Conservation (phyloP, 164 flowering plant genomes). For the Taxillus chinensis region DNA sequence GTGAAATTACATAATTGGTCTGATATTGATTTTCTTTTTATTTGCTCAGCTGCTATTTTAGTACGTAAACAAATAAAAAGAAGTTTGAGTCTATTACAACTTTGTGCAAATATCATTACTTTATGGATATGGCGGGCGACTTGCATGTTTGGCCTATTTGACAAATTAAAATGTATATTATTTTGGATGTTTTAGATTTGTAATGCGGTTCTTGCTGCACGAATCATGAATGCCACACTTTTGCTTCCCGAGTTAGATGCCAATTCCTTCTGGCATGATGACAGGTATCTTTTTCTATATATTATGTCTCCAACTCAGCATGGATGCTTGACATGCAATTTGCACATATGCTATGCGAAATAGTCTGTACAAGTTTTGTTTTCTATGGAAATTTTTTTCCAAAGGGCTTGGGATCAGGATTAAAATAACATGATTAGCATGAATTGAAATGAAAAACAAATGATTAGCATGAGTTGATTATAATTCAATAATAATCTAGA, state of each 20-base stretch:
- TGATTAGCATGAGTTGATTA: background rate
- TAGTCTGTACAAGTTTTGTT: no score
- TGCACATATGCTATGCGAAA: no score
- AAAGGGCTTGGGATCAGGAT: background rate
- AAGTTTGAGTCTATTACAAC: no score
- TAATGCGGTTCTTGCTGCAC: constrained; percentile 97
- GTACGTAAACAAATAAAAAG: no score
- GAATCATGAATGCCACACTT: constrained; percentile 97
- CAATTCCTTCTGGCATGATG: constrained; percentile 96
- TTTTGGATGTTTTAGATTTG: constrained; percentile 52
- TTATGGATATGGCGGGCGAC: no score
- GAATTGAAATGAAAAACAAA: background rate
- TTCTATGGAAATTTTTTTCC: background rate
- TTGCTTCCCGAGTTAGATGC: constrained; percentile 98
- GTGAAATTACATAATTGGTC: no score
- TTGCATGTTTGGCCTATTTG: no score
- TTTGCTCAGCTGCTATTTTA: no score
- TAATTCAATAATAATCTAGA: no score
- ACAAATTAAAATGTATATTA: background rate
- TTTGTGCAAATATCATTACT: no score
- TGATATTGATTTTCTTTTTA: no score
- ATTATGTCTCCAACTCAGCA: background rate
- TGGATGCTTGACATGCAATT: no score
- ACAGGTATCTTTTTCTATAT: constrained; percentile 37
- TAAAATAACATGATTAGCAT: background rate